Evolutionary conservation across 75 land plant genomes (phyloP).

Genomic region (Cunninghamia lanceolata): DNA sequence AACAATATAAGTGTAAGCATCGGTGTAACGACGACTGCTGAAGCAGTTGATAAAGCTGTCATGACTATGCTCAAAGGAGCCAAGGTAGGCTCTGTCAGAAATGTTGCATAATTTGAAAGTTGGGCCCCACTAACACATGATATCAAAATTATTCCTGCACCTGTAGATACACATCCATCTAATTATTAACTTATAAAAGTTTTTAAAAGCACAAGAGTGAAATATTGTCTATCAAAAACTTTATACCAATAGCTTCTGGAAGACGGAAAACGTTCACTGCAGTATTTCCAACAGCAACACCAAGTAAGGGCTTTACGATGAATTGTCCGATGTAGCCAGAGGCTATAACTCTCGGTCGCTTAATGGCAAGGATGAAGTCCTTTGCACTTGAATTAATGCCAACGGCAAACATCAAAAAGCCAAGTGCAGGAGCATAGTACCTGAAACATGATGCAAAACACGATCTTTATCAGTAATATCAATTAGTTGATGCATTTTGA

Average conservation of each 20-base stretch:
- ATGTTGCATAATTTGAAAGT: constrained; percentile 97
- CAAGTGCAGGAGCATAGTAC: constrained; percentile 94
- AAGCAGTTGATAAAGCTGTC: constrained; percentile 94
- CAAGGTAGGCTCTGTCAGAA: constrained; percentile 72
- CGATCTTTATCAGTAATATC: neutral
- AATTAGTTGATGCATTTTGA: neutral
- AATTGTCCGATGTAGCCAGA: constrained; percentile 88
- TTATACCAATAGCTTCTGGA: constrained; percentile 72
- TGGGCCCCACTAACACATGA: constrained; percentile 99
- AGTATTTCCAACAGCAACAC: constrained; percentile 61
- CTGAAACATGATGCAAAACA: constrained; percentile 31
- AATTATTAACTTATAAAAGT: neutral
- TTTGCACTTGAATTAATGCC: constrained; percentile 86
- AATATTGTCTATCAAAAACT: constrained; percentile 1
- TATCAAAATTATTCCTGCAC: constrained; percentile 85
- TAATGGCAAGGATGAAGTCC: constrained; percentile 79
- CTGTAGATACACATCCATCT: constrained; percentile 35
- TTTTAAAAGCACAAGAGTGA: neutral
- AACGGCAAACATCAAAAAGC: constrained; percentile 98
- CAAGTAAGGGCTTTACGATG: constrained; percentile 82
- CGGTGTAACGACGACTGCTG: constrained; percentile 90
- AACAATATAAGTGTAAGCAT: constrained; percentile 70
- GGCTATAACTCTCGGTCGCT: constrained; percentile 67
- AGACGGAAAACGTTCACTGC: constrained; percentile 61
- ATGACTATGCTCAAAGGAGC: constrained; percentile 96